Evolutionary conservation across 2,329 filamentous ascomycete species (phyloP).

Genomic region (Salinomyces thailandicus): DNA sequence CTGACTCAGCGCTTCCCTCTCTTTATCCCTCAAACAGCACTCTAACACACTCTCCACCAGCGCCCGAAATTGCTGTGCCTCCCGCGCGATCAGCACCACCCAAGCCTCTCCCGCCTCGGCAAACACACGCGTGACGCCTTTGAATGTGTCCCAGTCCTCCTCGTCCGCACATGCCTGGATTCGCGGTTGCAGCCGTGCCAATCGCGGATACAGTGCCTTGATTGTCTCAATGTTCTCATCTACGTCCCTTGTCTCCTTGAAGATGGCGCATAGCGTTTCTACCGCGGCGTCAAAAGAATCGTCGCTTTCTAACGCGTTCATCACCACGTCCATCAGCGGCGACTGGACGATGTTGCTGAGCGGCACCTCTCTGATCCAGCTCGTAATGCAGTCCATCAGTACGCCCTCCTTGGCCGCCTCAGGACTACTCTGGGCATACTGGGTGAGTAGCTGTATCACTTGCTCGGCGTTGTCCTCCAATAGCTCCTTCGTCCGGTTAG

Average conservation of each 20-base stretch:
- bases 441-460: slow-evolving; percentile 76
- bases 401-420: slow-evolving; percentile 77
- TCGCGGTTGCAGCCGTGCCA: slow-evolving; percentile 66
- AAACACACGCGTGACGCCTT: slow-evolving; percentile 80
- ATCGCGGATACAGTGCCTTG: slow-evolving; percentile 66
- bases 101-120: slow-evolving; percentile 88
- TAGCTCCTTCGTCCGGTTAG: slow-evolving; percentile 73
- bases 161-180: slow-evolving; percentile 65
- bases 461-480: slow-evolving; percentile 81
- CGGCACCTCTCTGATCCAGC: slow-evolving; percentile 90
- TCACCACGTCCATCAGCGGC: slow-evolving; percentile 68
- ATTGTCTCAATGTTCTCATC: slow-evolving; percentile 81
- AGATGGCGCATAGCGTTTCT: slow-evolving; percentile 85
- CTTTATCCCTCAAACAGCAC: slow-evolving; percentile 75
- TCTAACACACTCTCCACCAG: slow-evolving; percentile 89
- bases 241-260: slow-evolving; percentile 84
- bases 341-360: slow-evolving; percentile 74
- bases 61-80: slow-evolving; percentile 69
- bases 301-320: slow-evolving; percentile 66
- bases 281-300: slow-evolving; percentile 75
- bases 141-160: slow-evolving; percentile 77
- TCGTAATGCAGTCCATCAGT: slow-evolving; percentile 88
- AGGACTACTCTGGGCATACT: slow-evolving; percentile 88
- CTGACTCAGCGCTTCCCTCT: slow-evolving; percentile 81
- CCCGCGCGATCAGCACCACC: slow-evolving; percentile 80